Percentiles rank a stretch among this genome's conserved stretches.
Conservation (phyloP, 129 eudicot species). For the Flaveria linearis region DNA sequence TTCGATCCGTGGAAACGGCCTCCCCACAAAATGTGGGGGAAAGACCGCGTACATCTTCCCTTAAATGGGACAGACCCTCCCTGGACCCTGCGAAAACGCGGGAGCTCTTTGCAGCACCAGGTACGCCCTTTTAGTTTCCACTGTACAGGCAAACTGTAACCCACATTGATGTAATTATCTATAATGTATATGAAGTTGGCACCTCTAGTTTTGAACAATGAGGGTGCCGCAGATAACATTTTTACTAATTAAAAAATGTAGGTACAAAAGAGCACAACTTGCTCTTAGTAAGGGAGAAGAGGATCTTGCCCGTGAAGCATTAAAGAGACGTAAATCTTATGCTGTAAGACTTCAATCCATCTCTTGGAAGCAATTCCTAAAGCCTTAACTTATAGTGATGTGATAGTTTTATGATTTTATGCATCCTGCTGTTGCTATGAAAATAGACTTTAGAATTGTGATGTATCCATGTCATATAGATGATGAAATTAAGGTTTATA, state of each 20-base stretch:
- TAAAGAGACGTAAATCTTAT: constrained; percentile 91
- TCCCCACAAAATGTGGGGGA: too few relatives aligned
- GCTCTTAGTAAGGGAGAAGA: constrained; percentile 97
- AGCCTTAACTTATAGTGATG: background rate
- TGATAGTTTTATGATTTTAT: constrained; percentile 12
- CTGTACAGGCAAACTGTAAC: background rate
- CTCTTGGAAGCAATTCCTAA: background rate
- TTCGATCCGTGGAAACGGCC: too few relatives aligned
- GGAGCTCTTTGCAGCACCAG: too few relatives aligned
- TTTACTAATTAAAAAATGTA: constrained; percentile 22
- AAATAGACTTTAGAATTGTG: background rate
- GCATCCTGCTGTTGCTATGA: background rate
- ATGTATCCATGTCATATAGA: background rate
- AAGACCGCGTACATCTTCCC: too few relatives aligned
- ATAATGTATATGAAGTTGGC: background rate
- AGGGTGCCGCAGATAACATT: background rate
- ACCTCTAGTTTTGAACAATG: background rate
- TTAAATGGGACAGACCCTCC: too few relatives aligned
- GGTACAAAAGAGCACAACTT: constrained; percentile 94
- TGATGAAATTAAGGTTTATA: background rate
- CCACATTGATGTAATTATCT: background rate
- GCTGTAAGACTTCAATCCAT: constrained; percentile 53
- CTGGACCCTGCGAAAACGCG: too few relatives aligned
- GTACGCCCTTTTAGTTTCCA: too few relatives aligned
- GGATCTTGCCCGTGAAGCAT: constrained; percentile 99